Percentiles rank a stretch among this genome's conserved stretches.
phyloP scores from a whole-genome alignment of 106 monocot genomes.

The Phalaenopsis equestris region DNA sequence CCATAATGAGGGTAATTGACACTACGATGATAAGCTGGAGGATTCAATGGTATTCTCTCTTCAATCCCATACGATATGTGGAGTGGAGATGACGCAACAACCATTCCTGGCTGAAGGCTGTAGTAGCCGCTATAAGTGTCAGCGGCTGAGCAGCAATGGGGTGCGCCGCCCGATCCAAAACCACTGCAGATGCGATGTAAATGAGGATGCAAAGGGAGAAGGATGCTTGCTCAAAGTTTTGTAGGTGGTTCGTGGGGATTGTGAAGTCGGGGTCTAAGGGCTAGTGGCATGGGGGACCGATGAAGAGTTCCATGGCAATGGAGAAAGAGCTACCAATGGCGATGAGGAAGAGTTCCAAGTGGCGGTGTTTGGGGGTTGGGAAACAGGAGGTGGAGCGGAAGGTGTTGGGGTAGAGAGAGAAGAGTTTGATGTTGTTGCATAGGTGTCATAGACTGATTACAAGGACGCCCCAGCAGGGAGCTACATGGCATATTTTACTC shows the following conservation, averaged over 20 bases:
- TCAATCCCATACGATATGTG: too few species aligned
- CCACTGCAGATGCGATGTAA: constrained; percentile 31
- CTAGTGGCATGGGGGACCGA: constrained; percentile 41
- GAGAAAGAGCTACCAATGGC: constrained; percentile 21
- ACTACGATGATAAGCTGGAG: too few species aligned
- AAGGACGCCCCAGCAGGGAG: constrained; percentile 46
- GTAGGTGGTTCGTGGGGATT: constrained; percentile 61
- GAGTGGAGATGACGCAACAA: too few species aligned
- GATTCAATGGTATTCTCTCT: too few species aligned
- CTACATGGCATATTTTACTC: constrained; percentile 40
- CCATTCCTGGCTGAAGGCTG: constrained; percentile 46
- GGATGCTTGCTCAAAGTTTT: constrained; percentile 71
- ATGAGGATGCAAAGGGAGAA: constrained; percentile 38
- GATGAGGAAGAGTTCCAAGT: constrained; percentile 45
- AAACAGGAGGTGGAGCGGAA: constrained; percentile 50
- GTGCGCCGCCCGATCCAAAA: constrained; percentile 17
- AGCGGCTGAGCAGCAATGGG: constrained; percentile 13
- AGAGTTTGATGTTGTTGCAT: constrained; percentile 43
- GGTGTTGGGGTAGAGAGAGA: constrained; percentile 20
- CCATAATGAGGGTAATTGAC: too few species aligned
- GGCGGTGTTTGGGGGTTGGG: constrained; percentile 13
- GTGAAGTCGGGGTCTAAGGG: constrained; percentile 47
- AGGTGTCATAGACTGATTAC: constrained; percentile 54
- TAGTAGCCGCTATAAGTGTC: constrained; percentile 32
- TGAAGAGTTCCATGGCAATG: constrained; percentile 68